Evolutionary conservation across 1,284 basidiomycete species (phyloP).

Genomic region (Pseudomicrostroma phylloplanum): DNA sequence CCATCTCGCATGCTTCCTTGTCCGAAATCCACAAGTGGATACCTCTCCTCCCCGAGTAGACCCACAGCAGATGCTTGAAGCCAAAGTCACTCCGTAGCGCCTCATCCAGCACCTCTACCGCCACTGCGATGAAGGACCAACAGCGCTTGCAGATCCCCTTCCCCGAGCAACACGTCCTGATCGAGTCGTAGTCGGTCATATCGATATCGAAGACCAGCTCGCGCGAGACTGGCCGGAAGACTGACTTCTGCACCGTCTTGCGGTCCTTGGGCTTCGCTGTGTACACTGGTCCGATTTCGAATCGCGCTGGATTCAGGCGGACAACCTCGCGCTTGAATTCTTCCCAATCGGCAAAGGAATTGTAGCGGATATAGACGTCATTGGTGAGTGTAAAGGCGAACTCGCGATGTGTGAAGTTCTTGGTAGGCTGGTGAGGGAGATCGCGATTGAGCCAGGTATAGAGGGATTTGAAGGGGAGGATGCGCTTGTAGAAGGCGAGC

Average conservation of each 20-base stretch:
- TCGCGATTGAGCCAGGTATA: constrained; percentile 94
- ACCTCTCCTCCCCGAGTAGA: constrained; percentile 94
- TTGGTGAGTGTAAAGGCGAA: constrained; percentile 91
- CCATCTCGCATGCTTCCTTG: constrained; percentile 74
- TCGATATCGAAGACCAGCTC: constrained; percentile 99
- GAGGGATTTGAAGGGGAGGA: constrained; percentile 90
- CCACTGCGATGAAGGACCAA: constrained; percentile 90
- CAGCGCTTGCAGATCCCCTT: constrained; percentile 87
- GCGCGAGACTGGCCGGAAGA: constrained; percentile 71
- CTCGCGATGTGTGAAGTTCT: constrained; percentile 63
- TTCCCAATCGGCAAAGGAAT: constrained; percentile 76
- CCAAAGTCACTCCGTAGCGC: constrained; percentile 77
- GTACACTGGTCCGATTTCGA: constrained; percentile 95
- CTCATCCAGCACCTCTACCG: constrained; percentile 78
- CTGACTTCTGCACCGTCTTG: constrained; percentile 71
- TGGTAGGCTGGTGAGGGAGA: constrained; percentile 53
- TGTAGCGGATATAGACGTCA: constrained; percentile 87
- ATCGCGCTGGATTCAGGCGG: constrained; percentile 58
- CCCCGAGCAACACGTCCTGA: constrained; percentile 88
- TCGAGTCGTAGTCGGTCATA: constrained; percentile 97
- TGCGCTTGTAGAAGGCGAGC: constrained; percentile 79
- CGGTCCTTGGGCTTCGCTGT: constrained; percentile 83
- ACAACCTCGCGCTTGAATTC: constrained; percentile 78
- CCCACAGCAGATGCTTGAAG: constrained; percentile 75
- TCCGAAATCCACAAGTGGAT: constrained; percentile 99